phyloP scores from a whole-genome alignment of 805 yeast species.

The Wickerhamomyces canadensis region DNA sequence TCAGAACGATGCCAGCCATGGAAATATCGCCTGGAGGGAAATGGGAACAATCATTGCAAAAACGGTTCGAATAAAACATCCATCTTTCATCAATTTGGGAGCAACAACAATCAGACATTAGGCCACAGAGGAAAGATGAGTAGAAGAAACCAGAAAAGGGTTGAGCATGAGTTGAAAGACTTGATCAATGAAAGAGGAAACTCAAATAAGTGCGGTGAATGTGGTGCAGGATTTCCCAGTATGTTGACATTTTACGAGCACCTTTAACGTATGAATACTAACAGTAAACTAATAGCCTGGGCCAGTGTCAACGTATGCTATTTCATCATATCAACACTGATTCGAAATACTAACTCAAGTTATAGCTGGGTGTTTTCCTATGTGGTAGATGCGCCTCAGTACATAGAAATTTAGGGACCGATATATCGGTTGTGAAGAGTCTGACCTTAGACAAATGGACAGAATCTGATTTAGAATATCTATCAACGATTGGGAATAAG shows the following conservation, averaged over 20 bases:
- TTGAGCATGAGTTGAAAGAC: slow-evolving; percentile 50
- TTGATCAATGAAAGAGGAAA: slow-evolving; percentile 55
- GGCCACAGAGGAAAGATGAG: too few relatives aligned
- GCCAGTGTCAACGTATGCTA: slow-evolving; percentile 25
- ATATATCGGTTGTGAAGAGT: slow-evolving; percentile 63
- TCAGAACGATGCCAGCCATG: too few relatives aligned
- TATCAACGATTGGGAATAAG: slow-evolving; percentile 51
- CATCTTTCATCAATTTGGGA: too few relatives aligned
- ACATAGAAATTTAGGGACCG: slow-evolving; percentile 61
- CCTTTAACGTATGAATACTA: too few relatives aligned
- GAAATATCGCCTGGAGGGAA: too few relatives aligned
- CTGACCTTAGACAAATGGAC: slow-evolving; percentile 71
- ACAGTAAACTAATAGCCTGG: slow-evolving; percentile 19
- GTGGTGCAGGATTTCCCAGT: slow-evolving; percentile 64
- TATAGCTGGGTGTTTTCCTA: slow-evolving; percentile 56
- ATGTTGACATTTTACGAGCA: too few relatives aligned
- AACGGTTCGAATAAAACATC: too few relatives aligned
- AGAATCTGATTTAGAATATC: slow-evolving; percentile 43
- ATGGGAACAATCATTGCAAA: too few relatives aligned
- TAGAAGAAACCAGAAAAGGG: slow-evolving; percentile 35
- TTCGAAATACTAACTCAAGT: slow-evolving; percentile 6
- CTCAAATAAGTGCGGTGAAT: slow-evolving; percentile 74
- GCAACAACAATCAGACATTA: too few relatives aligned
- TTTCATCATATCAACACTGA: too few relatives aligned
- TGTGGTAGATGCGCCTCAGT: slow-evolving; percentile 84